phyloP scores from a whole-genome alignment of 306 rosid species.

The Vachellia collinsii region DNA sequence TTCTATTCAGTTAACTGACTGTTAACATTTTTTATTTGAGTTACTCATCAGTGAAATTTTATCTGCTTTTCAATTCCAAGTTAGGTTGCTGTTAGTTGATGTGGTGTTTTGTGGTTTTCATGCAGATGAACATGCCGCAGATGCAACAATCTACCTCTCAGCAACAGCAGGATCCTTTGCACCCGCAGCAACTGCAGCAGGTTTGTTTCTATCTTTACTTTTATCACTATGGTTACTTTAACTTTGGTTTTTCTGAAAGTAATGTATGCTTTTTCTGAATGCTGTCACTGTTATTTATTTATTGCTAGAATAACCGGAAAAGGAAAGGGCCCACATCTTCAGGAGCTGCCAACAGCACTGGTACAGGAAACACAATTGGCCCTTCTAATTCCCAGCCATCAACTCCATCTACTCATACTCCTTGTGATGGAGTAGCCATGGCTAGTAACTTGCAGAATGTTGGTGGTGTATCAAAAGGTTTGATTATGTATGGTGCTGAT shows the following conservation, averaged over 20 bases:
- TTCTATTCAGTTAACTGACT: slow-evolving; percentile 10
- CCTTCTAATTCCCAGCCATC: slow-evolving; percentile 96
- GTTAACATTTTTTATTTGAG: not conserved
- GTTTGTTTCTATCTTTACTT: slow-evolving; percentile 45
- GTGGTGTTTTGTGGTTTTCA: slow-evolving; percentile 31
- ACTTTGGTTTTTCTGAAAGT: slow-evolving; percentile 31
- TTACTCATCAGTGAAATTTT: not conserved
- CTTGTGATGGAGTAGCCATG: slow-evolving; percentile 81
- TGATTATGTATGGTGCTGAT: slow-evolving; percentile 73
- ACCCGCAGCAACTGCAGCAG: slow-evolving; percentile 83
- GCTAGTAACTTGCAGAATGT: slow-evolving; percentile 76
- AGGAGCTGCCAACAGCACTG: slow-evolving; percentile 97
- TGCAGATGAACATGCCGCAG: slow-evolving; percentile 79
- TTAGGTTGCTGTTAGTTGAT: slow-evolving; percentile 17
- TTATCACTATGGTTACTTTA: slow-evolving; percentile 14
- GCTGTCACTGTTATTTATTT: slow-evolving; percentile 40
- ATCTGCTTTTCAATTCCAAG: not conserved
- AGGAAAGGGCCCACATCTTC: slow-evolving; percentile 94
- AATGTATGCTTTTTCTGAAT: slow-evolving; percentile 18
- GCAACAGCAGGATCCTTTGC: slow-evolving; percentile 86
- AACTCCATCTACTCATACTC: slow-evolving; percentile 92
- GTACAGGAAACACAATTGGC: slow-evolving; percentile 91
- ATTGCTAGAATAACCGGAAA: slow-evolving; percentile 69
- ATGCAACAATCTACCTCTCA: slow-evolving; percentile 83
- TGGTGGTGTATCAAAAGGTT: slow-evolving; percentile 63